phyloP scores from a whole-genome alignment of 2,329 filamentous ascomycete species.

The Sporothrix inflata region DNA sequence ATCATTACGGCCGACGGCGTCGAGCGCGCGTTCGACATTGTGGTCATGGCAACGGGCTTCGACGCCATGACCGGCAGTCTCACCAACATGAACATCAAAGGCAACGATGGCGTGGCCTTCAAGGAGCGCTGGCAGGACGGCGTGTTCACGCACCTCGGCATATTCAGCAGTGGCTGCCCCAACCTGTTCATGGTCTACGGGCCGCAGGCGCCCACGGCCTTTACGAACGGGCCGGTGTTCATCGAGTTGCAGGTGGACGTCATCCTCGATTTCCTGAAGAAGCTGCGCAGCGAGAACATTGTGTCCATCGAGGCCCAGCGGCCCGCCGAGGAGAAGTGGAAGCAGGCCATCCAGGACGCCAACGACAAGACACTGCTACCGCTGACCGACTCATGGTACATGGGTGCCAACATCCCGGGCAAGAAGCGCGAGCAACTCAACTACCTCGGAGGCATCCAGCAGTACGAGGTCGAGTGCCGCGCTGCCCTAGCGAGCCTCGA shows the following conservation, averaged over 20 bases:
- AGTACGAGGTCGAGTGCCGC: conserved; percentile 31
- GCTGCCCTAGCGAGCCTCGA: conserved; percentile 20
- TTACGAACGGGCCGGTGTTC: conserved; percentile 33
- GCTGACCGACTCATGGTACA: conserved; percentile 35
- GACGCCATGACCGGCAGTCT: conserved; percentile 43
- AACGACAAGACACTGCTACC: conserved; percentile 33
- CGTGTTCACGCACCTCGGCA: conserved; percentile 38
- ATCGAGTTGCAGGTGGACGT: conserved; percentile 34
- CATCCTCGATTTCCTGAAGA: conserved; percentile 29
- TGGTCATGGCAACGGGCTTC: conserved; percentile 44
- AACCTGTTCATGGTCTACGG: conserved; percentile 34
- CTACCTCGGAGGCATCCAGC: conserved; percentile 31
- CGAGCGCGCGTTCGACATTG: conserved; percentile 43
- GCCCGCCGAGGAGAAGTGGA: conserved; percentile 31
- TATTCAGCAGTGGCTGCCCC: conserved; percentile 32
- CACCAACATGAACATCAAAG: conserved; percentile 38
- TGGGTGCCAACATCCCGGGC: conserved; percentile 37
- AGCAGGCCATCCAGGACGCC: conserved; percentile 27
- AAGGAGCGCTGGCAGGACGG: conserved; percentile 42
- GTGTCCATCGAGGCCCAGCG: conserved; percentile 32
- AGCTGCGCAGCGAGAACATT: conserved; percentile 28
- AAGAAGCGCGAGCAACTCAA: conserved; percentile 35
- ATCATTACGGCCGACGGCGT: conserved; percentile 46
- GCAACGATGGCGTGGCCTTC: conserved; percentile 38
- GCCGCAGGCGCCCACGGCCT: conserved; percentile 34